phyloP scores from a whole-genome alignment of 2,329 filamentous ascomycete genomes.

The Trichophyton mentagrophytes region DNA sequence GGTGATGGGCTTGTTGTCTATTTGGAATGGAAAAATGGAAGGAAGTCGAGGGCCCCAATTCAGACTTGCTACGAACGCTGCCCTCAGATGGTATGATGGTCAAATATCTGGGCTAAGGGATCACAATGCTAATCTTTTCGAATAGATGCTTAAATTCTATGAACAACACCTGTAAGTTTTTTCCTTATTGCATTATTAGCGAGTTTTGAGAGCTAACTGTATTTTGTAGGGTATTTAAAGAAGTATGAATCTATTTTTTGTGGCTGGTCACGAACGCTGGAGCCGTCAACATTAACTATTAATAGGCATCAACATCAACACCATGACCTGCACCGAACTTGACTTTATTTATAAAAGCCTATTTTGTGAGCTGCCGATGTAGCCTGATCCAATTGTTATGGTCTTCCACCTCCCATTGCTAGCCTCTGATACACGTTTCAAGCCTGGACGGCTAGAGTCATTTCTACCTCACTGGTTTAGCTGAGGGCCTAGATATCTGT shows the following conservation, averaged over 20 bases:
- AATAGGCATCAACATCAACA: background rate
- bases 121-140: background rate
- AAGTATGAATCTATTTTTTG: constrained; percentile 12
- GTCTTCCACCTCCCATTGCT: background rate
- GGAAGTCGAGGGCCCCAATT: constrained; percentile 31
- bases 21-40: constrained; percentile 34
- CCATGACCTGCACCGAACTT: background rate
- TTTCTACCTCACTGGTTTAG: background rate
- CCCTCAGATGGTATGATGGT: constrained; percentile 26
- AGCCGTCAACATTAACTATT: background rate
- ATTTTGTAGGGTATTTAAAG: constrained; percentile 24
- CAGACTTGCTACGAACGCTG: constrained; percentile 32
- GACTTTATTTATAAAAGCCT: too few relatives aligned
- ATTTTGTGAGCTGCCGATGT: background rate
- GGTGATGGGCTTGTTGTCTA: constrained; percentile 26
- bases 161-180: constrained; percentile 35
- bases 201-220: constrained; percentile 7
- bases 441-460: background rate
- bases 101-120: background rate
- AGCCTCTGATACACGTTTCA: background rate
- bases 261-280: background rate
- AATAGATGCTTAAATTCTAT: constrained; percentile 38
- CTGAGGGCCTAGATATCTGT: background rate
- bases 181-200: background rate
- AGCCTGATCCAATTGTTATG: background rate